Base-by-base conservation (phyloP, 768 basidiomycete genomes). In the Tylopilus sp. region DNA sequence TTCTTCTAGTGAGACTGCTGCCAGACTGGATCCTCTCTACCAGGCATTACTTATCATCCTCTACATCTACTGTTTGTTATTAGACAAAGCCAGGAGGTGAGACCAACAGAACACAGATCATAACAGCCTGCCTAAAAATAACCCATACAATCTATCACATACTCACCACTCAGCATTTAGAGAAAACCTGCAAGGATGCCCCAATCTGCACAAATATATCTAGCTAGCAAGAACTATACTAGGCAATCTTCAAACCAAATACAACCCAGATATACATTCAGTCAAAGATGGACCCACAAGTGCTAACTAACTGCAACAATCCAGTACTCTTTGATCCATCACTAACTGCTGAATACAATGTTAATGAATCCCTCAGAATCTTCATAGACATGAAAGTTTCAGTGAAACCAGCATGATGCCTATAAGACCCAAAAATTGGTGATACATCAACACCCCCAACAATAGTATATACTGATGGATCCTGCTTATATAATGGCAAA, bases 271-370 rank as follows among this genome's bases (percentile, higher is more conserved):
- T 2, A n/a, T 25, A 6, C 1, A 7, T 4, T 0, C 33, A n/a
- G 33, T 24, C 11, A 34, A 47, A n/a, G 46, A 47, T 4, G 1
- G 14, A 16, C 24, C 36, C 2, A 34, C 6, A 3, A 7, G 33
- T 24, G 1, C 1, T 3, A 10, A 6, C 25, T 0, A 10, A 9
- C 6, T 34, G 0, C 9, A 17, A 7, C 24, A 34, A 3, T 30
- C 31, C 26, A 34, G 13, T 34, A 9, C 11, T 14, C 33, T 34
- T 34, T 14, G 33, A 34, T 16, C 33, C 29, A 6, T 7, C 29
- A 6, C 7, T 30, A 30, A 30, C 29, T 12, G 7, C 29, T 12
- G 16, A 14, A 14, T 4, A 34, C 33, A 8, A 7, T 16, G 4
- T 34, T 14, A 14, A 34, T 34, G 33, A 34, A 34, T 34, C 8